Percentiles rank a stretch among this genome's conserved stretches.
Conservation (phyloP, 192 early-diverging fungal genomes). For the Backusella morwellensis region DNA sequence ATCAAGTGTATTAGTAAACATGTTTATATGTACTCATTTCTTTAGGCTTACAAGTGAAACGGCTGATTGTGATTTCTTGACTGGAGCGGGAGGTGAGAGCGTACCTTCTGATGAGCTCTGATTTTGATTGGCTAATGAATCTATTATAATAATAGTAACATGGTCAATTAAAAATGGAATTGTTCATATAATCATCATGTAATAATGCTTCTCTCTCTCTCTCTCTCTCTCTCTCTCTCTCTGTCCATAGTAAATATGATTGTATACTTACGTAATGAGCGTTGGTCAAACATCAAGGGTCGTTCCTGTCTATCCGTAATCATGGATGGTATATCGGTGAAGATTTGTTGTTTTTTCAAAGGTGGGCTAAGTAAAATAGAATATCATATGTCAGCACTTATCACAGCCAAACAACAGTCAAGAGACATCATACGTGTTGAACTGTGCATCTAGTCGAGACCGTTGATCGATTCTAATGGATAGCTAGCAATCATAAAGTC, state of each 20-base stretch:
- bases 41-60: slow-evolving; percentile 18
- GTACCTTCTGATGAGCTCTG: not conserved
- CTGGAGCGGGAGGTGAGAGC: not conserved
- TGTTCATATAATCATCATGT: not conserved
- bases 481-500: slow-evolving; percentile 23
- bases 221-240: no score
- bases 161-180: not conserved
- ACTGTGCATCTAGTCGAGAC: slow-evolving; percentile 17
- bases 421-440: slow-evolving; percentile 24
- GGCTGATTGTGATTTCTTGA: slow-evolving; percentile 28
- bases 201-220: not conserved
- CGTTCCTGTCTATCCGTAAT: slow-evolving; percentile 30
- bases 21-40: not conserved
- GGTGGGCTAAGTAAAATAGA: slow-evolving; percentile 26
- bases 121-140: slow-evolving; percentile 5
- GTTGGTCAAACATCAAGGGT: slow-evolving; percentile 7
- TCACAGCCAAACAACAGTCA: not conserved
- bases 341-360: slow-evolving; percentile 37
- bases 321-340: slow-evolving; percentile 34
- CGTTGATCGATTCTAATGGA: slow-evolving; percentile 35
- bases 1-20: not conserved
- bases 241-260: not conserved
- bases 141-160: not conserved
- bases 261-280: not conserved
- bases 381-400: not conserved